These are phyloP conservation scores for Cercospora canescens DNA, from an alignment of 2,329 filamentous ascomycete genomes.

Conservation along the genomic window DNA sequence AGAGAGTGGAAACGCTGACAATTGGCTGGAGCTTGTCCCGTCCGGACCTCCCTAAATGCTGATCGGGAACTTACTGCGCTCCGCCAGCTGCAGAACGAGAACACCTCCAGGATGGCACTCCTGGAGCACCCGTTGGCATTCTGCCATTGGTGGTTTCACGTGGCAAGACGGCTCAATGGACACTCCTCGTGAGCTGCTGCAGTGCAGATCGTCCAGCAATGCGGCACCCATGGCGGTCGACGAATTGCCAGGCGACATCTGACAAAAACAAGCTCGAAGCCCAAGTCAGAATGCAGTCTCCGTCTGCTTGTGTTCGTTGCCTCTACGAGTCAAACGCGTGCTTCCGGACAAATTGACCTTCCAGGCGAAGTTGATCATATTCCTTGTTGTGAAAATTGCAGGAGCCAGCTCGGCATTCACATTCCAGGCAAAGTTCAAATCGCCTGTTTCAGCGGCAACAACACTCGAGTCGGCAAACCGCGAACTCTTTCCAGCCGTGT, in stretches of 20 bases:
- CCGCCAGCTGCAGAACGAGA: constrained; percentile 9
- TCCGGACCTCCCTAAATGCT: constrained; percentile 1
- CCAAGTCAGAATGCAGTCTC: neutral
- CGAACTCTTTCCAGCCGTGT: constrained; percentile 2
- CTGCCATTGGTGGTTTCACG: neutral
- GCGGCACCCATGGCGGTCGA: neutral
- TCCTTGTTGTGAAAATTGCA: constrained; percentile 12
- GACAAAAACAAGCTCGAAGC: neutral
- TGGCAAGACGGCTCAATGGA: neutral
- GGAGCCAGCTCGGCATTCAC: constrained; percentile 18
- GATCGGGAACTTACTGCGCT: constrained; percentile 8
- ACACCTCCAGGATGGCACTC: neutral
- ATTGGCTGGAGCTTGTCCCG: constrained; percentile 5
- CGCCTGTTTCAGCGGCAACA: constrained; percentile 17
- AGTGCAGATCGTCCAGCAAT: neutral
- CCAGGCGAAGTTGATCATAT: constrained; percentile 1
- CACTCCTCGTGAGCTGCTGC: neutral
- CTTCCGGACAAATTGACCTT: constrained; percentile 3
- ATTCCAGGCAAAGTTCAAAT: constrained; percentile 15
- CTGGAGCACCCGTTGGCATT: neutral
- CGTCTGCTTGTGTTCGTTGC: neutral
- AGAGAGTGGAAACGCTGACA: neutral
- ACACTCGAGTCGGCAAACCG: constrained; percentile 7
- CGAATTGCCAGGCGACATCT: neutral
- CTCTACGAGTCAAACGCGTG: neutral